A percentile compares a stretch with the other conserved stretches of the same genome.
phyloP scores from a whole-genome alignment of 345 rosid genomes.

The Melaleuca alternifolia region DNA sequence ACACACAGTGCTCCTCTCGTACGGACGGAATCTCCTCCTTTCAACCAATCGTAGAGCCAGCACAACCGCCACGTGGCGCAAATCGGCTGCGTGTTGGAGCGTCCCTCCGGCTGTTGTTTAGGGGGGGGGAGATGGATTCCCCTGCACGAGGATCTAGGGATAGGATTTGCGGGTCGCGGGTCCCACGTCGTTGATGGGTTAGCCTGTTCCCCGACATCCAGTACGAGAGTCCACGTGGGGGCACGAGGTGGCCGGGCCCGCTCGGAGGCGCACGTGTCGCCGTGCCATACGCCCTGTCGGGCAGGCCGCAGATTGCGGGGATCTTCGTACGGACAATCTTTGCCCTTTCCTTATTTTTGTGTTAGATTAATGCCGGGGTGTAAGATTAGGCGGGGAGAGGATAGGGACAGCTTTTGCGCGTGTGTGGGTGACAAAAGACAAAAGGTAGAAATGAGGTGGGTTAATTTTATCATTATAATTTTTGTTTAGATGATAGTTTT shows the following conservation, averaged over 20 bases:
- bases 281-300: not conserved
- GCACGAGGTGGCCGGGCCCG: slow-evolving; percentile 4
- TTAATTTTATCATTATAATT: not conserved
- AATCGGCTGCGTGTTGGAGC: not conserved
- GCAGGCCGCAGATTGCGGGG: slow-evolving; percentile 21
- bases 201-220: slow-evolving; percentile 14
- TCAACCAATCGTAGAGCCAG: not conserved
- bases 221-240: slow-evolving; percentile 27
- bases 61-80: not conserved
- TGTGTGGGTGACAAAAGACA: slow-evolving; percentile 1
- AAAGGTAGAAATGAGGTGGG: not conserved
- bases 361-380: not conserved
- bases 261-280: slow-evolving; percentile 10
- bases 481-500: too few relatives aligned
- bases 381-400: not conserved
- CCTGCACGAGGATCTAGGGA: slow-evolving; percentile 2
- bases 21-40: not conserved
- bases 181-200: not conserved
- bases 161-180: not conserved
- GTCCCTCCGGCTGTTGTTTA: not conserved
- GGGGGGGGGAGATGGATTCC: not conserved
- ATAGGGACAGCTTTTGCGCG: not conserved
- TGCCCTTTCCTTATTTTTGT: too few relatives aligned
- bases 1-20: not conserved
- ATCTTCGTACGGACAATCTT: slow-evolving; percentile 11